Base-by-base conservation (phyloP, 2,329 filamentous ascomycete species). In the Aspergillus nomiae region DNA sequence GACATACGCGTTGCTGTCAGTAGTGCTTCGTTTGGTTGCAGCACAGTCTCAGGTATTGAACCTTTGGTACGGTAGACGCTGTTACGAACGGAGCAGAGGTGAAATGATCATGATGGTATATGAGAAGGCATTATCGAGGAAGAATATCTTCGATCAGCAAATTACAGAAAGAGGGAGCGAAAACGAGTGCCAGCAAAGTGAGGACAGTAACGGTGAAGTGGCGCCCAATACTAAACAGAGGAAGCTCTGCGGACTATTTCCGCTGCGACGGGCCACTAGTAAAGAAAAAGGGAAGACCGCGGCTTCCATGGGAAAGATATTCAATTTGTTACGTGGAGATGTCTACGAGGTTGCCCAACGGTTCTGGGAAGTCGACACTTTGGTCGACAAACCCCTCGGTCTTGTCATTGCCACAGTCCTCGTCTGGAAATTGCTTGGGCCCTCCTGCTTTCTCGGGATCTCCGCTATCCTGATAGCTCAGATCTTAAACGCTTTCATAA, bases 81-180 rank as follows among this genome's bases (percentile, higher is more conserved):
- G 87, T 32, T 97, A 97, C 69, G 93, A 97, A 75, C 83, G 93
- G 62, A 92, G 90, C 6, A 84, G 93, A 55, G 93, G 93, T 5
- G 92, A 96, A 77, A 87, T 94, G 85, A 90, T 94, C 63, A 94
- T 91, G 19, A 92, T 92, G 86, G 83, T 94, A 14, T 92, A 92
- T 70, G 90, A 92, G 70, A 94, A 94, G 76, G 90, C 89, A 0
- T 75, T 92, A 14, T 85, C 86, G 11, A 80, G 90, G 8, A 92
- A 92, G 75, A 86, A 85, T 30, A 73, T 83, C 7, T 77, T 80
- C 70, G 77, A 67, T 45, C 71, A 68, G 62, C 75, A 73, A 62
- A 74, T 70, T 38, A 64, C 71, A 1, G 71, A 69, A 28, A 73
- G 76, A n/a, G 65, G 69, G 9, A 71, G 69, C 7, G 64, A 63